Base-by-base conservation (phyloP, 2,329 filamentous ascomycete genomes). In the Periconia sp. region DNA sequence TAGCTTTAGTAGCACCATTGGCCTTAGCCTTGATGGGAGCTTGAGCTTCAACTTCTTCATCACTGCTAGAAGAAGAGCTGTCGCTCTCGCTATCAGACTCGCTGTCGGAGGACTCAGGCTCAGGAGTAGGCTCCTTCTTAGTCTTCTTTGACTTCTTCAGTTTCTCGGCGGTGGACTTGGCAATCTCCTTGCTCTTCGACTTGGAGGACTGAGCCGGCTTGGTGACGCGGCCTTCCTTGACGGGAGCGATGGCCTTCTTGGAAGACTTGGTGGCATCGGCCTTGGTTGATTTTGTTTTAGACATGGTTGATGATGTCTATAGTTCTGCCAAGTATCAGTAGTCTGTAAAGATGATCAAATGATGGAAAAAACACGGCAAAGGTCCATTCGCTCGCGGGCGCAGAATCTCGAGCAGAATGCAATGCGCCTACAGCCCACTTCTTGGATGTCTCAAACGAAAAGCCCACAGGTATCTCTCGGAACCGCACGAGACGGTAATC, bases 161-260 rank as follows among this genome's bases (percentile, higher is more conserved):
- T 54, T 65, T 60, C 48, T 62, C 59, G 50, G 64, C 66, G 49
- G 63, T 67, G 50, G 71, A 63, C 81, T 89, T 89, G 64, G 85
- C 85, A 53, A 84, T 71, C 60, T 85, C 80, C 81, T 89, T 89
- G 65, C 84, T 82, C 79, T 88, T 88, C 56, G 81, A 76, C 77
- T 85, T 87, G 70, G 85, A 76, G 60, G 82, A 82, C 73, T 88
- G 81, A 57, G 83, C 79, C 49, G 85, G 72, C 81, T 91, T 92
- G 77, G 82, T 83, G 66, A 90, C 81, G 61, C 83, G 83, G 62
- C 81, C 85, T 64, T 81, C 81, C 81, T 90, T 90, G 75, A 86
- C 85, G 63, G 77, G 70, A 66, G 77, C 74, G 73, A 85, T 82
- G 62, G 75, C 73, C 77, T 84, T 84, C 76, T 84, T 84, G 73